Evolutionary conservation across 306 rosid genomes (phyloP).

Genomic region (Glycine soja): DNA sequence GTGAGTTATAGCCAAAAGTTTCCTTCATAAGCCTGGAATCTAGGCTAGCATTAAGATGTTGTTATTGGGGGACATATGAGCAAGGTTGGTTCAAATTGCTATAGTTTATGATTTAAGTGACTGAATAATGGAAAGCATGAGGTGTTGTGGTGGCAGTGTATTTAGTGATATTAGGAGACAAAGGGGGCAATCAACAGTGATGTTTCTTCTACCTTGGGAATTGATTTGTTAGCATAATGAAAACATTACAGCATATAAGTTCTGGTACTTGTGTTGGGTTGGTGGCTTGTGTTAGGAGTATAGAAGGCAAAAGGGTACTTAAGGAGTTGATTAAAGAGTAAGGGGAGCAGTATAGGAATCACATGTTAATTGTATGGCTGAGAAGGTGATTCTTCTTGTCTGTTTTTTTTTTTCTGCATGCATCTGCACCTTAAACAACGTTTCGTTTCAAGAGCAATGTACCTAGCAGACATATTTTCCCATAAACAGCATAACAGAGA

Average conservation of each 20-base stretch:
- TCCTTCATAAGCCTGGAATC: slow-evolving; percentile 46
- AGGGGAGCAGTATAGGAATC: slow-evolving; percentile 41
- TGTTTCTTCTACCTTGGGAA: slow-evolving; percentile 56
- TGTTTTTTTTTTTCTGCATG: slow-evolving; percentile 7
- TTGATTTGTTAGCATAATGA: slow-evolving; percentile 50
- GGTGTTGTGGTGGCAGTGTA: slow-evolving; percentile 43
- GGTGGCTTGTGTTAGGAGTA: slow-evolving; percentile 42
- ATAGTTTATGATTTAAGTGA: slow-evolving; percentile 38
- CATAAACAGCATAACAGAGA: neutral
- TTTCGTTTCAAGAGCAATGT: slow-evolving; percentile 48
- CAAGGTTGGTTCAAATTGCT: slow-evolving; percentile 36
- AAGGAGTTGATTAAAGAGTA: slow-evolving; percentile 1
- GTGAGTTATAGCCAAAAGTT: slow-evolving; percentile 45
- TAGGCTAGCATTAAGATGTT: slow-evolving; percentile 47
- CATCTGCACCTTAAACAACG: slow-evolving; percentile 41
- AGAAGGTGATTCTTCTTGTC: slow-evolving; percentile 53
- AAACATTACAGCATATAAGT: slow-evolving; percentile 49
- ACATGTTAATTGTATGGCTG: slow-evolving; percentile 39
- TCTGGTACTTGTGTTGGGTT: slow-evolving; percentile 26
- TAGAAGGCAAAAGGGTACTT: slow-evolving; percentile 14
- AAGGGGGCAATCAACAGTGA: slow-evolving; percentile 49
- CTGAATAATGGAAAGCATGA: slow-evolving; percentile 47
- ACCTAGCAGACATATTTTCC: slow-evolving; percentile 33
- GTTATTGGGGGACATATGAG: slow-evolving; percentile 39
- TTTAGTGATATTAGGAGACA: slow-evolving; percentile 52